These are phyloP conservation scores for Annulohypoxylon stygium DNA, from an alignment of 495 filamentous ascomycete genomes.

Conservation along the genomic window DNA sequence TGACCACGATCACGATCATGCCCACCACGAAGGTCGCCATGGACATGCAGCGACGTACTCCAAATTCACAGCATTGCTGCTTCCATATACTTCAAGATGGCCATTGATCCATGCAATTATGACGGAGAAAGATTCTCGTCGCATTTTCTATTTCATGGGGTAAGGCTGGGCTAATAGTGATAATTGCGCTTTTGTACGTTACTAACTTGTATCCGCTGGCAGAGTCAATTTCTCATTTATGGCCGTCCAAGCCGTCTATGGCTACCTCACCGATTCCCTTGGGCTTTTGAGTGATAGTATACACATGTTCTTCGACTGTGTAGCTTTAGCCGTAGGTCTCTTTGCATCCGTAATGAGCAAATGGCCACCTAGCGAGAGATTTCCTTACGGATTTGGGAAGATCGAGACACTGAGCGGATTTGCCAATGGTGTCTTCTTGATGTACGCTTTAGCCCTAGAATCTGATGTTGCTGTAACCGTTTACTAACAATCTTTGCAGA, in stretches of 20 bases:
- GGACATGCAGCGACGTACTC: slow-evolving; percentile 60
- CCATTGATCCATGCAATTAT: slow-evolving; percentile 87
- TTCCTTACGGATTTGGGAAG: slow-evolving; percentile 97
- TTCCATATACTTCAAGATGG: slow-evolving; percentile 73
- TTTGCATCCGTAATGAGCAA: slow-evolving; percentile 98
- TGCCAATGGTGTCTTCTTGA: slow-evolving; percentile 95
- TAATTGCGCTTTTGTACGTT: neutral
- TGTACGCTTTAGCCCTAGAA: slow-evolving; percentile 65
- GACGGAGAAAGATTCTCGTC: slow-evolving; percentile 89
- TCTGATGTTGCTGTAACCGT: neutral
- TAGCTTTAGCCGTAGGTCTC: slow-evolving; percentile 90
- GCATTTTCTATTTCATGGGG: slow-evolving; percentile 98
- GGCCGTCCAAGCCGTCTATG: slow-evolving; percentile 93
- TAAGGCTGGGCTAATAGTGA: slow-evolving; percentile 57
- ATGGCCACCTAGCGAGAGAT: slow-evolving; percentile 88
- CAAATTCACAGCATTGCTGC: slow-evolving; percentile 72
- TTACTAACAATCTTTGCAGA: slow-evolving; percentile 59
- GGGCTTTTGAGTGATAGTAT: slow-evolving; percentile 97
- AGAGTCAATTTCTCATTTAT: slow-evolving; percentile 97
- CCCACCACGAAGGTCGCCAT: slow-evolving; percentile 37
- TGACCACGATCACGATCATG: slow-evolving; percentile 3
- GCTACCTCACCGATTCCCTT: slow-evolving; percentile 90
- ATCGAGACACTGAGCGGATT: slow-evolving; percentile 97
- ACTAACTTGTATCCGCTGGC: slow-evolving; percentile 35
- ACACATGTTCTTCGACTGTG: slow-evolving; percentile 99